Evolutionary conservation across 208 protist genomes (phyloP), one percentile per base, ranked within the genome.

Genomic region (Trypanosoma boissoni): DNA sequence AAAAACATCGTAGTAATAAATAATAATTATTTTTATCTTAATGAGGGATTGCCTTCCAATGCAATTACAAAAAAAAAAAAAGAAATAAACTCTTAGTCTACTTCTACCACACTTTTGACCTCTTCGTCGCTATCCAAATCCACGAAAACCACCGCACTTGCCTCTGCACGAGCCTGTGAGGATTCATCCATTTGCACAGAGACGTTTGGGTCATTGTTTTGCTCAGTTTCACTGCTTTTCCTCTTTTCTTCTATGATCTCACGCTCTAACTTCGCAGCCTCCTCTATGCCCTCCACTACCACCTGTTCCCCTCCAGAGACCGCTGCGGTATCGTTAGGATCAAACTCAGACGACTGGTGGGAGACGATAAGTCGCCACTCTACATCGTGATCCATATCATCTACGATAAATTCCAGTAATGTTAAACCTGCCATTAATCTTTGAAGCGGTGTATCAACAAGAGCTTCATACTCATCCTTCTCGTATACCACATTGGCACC

Each of bases 401-500:
- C 81, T 5, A 82, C 74, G 3, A 76, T 45, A 39, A 94, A 60
- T 36, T 76, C 58, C 23, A 91, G 66, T 20, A 52, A 50, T 16
- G 53, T 62, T 10, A 37, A 27, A 14, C 23, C 52, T 1, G 27
- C 53, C 58, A 65, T 63, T 10, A 61, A 26, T 16, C 44, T 12
- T 31, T 39, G 21, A 16, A 95, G 75, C 16, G 59, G 37, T 12
- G 39, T 50, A 14, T 28, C 58, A 0, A 58, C 71, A 26, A 95
- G 58, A 3, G 28, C 67, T 32, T 95, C 84, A 57, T 86, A 92
- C 56, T 88, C 84, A 27, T 83, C 87, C 21, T 74, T 72, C 37
- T 95, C 88, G 58, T 88, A 95, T 6, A 95, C 7, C 28, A 91
- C 46, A n/a, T 49, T 73, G 1, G 65, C 21, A 8, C 65, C 75